These are phyloP conservation scores for Tetrapisispora phaffii DNA, from an alignment of 805 yeast species.

Conservation along the genomic window DNA sequence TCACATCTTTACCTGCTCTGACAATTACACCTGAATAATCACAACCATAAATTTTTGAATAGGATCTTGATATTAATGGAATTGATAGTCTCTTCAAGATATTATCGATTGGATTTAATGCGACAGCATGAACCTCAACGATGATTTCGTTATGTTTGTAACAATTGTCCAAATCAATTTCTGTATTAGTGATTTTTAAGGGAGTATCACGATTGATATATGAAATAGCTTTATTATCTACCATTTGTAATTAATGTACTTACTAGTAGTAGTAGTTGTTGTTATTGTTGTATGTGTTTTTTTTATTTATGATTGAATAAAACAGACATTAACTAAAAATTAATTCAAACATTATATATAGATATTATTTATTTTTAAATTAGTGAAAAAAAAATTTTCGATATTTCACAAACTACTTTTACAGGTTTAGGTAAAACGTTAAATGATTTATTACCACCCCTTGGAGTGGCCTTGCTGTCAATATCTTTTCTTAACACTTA, in stretches of 20 bases:
- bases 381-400: no score
- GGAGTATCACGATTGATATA: constrained; percentile 4
- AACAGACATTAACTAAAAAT: no score
- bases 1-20: constrained; percentile 18
- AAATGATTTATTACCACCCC: no score
- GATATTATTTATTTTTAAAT: no score
- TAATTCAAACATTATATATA: no score
- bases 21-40: constrained; percentile 26
- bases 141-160: constrained; percentile 21
- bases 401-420: no score
- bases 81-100: constrained; percentile 11
- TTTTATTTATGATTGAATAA: not conserved
- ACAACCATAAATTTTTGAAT: constrained; percentile 18
- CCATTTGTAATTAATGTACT: constrained; percentile 1
- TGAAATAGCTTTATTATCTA: constrained; percentile 1
- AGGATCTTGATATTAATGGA: constrained; percentile 4
- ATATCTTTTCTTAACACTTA: no score
- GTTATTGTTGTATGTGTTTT: not conserved
- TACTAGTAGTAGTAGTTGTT: not conserved
- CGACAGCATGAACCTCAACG: constrained; percentile 23
- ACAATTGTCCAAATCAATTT: constrained; percentile 20
- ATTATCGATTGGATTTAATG: constrained; percentile 26
- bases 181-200: constrained; percentile 1
- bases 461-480: no score
- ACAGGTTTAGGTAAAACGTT: no score